These are phyloP conservation scores for Picochlorum sp. DNA, from an alignment of 139 green algal genomes.

Conservation along the genomic window DNA sequence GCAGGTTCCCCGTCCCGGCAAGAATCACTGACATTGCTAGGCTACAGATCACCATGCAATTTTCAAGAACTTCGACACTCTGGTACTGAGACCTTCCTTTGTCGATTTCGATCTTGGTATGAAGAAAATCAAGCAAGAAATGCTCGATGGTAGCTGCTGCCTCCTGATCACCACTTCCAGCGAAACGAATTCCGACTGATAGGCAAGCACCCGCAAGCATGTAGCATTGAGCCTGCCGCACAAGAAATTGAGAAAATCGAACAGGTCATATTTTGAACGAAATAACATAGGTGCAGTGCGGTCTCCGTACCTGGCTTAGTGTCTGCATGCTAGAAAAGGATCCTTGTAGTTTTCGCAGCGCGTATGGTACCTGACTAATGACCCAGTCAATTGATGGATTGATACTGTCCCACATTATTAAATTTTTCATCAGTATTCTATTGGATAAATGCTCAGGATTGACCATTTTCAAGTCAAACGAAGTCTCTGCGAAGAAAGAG, in stretches of 20 bases:
- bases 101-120: background rate
- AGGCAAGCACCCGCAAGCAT: constrained; percentile 68
- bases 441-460: constrained; percentile 78
- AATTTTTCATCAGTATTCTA: constrained; percentile 54
- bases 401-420: constrained; percentile 84
- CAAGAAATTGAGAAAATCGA: background rate
- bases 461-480: background rate
- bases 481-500: background rate
- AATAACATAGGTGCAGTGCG: background rate
- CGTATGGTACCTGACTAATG: constrained; percentile 41
- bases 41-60: constrained; percentile 29
- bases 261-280: background rate
- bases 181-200: constrained; percentile 76
- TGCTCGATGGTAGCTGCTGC: constrained; percentile 5
- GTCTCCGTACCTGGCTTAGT: background rate
- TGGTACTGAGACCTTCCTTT: constrained; percentile 7
- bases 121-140: background rate
- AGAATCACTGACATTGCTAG: constrained; percentile 80
- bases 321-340: background rate
- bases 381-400: constrained; percentile 55
- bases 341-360: background rate
- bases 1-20: constrained; percentile 82
- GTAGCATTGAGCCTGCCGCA: constrained; percentile 35
- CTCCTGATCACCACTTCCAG: constrained; percentile 43
- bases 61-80: constrained; percentile 49